Evolutionary conservation across 495 filamentous ascomycete species (phyloP).

Genomic region (Aspergillus carlsbadensis): DNA sequence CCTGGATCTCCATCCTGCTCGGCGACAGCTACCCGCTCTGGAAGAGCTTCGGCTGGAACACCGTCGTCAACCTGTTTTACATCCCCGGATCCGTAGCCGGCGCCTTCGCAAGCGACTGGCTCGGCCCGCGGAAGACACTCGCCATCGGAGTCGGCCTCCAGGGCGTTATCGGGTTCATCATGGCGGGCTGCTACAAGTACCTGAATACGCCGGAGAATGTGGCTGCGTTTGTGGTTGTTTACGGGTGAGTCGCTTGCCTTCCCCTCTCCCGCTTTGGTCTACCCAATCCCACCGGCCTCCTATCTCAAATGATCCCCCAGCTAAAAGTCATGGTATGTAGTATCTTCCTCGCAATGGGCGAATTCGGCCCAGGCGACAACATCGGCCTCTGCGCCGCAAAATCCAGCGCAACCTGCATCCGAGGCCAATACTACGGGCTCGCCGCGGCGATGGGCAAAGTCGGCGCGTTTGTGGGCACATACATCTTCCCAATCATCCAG

Average conservation of each 20-base stretch:
- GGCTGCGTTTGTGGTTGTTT: conserved; percentile 75
- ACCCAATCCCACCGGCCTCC: too few relatives aligned
- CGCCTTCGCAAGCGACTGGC: conserved; percentile 68
- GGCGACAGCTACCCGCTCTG: conserved; percentile 57
- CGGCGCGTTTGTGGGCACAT: conserved; percentile 87
- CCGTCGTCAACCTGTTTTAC: conserved; percentile 81
- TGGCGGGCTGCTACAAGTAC: conserved; percentile 70
- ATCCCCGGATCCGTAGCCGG: conserved; percentile 78
- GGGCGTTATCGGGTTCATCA: conserved; percentile 80
- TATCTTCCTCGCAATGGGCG: conserved; percentile 80
- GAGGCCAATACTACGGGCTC: conserved; percentile 89
- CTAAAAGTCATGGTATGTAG: too few relatives aligned
- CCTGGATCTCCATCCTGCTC: conserved; percentile 67
- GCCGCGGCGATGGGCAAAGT: conserved; percentile 84
- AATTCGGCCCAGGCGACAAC: conserved; percentile 87
- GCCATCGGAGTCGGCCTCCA: conserved; percentile 66
- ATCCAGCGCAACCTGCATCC: conserved; percentile 79
- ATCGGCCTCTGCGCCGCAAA: conserved; percentile 87
- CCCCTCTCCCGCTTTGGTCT: neutral
- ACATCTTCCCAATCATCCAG: conserved; percentile 72
- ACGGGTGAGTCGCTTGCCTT: conserved; percentile 40
- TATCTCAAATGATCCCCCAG: too few relatives aligned
- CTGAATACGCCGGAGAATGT: conserved; percentile 63
- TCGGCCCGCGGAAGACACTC: conserved; percentile 73
- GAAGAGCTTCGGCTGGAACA: conserved; percentile 81